These are phyloP conservation scores for Xylaria scruposa DNA, from an alignment of 495 filamentous ascomycete species.

Conservation along the genomic window DNA sequence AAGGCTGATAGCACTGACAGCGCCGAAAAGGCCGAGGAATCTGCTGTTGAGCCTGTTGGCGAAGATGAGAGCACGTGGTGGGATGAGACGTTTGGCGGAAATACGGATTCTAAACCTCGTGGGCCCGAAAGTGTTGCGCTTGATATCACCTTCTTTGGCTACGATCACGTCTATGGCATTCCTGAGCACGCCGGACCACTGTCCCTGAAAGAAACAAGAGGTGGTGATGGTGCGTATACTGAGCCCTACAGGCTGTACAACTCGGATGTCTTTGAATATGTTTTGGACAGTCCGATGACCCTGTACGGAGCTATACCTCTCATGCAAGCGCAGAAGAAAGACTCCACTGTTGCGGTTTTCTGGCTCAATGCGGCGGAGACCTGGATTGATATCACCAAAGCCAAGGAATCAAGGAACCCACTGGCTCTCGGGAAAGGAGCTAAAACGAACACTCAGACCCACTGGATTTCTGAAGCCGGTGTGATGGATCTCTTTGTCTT, in stretches of 20 bases:
- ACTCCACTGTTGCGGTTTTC: constrained; percentile 95
- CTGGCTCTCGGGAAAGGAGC: constrained; percentile 72
- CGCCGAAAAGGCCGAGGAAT: constrained; percentile 48
- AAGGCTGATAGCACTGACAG: constrained; percentile 51
- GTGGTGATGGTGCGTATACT: constrained; percentile 80
- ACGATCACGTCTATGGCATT: constrained; percentile 92
- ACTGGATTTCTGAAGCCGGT: constrained; percentile 95
- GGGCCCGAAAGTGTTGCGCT: constrained; percentile 87
- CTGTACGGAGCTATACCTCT: constrained; percentile 94
- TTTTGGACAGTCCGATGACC: constrained; percentile 97
- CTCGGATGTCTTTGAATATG: constrained; percentile 95
- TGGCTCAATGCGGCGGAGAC: constrained; percentile 98
- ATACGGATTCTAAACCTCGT: constrained; percentile 89
- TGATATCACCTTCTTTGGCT: constrained; percentile 90
- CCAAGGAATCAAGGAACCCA: constrained; percentile 76
- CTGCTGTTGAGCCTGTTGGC: constrained; percentile 38
- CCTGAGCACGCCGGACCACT: constrained; percentile 91
- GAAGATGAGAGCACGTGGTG: constrained; percentile 90
- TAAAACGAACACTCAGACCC: constrained; percentile 81
- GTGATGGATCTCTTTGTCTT: constrained; percentile 93
- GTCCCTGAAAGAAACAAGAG: constrained; percentile 87
- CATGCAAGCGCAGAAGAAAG: constrained; percentile 94
- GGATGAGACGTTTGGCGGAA: constrained; percentile 95
- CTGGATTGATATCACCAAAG: constrained; percentile 93
- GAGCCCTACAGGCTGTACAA: constrained; percentile 98